Evolutionary conservation across 352 stramenopile genomes (phyloP), one percentile per base, ranked within the genome.

Genomic region (Aphanomyces cochlioides): DNA sequence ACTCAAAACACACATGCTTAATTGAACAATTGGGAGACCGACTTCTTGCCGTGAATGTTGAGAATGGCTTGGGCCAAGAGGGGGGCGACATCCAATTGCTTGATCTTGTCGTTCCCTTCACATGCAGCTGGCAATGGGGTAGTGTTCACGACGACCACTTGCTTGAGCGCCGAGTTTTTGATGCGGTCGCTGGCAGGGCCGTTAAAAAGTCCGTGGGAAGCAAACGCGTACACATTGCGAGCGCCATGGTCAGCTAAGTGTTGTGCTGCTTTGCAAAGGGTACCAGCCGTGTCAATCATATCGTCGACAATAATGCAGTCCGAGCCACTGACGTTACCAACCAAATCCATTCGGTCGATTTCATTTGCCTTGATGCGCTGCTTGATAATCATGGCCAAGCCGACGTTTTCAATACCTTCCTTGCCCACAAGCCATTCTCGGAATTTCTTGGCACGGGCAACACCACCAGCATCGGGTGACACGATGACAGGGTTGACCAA

Each of bases 351-450:
- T 67, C 90, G 85, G 78, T 98, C 97, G 57, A 99, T 98, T 77
- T 98, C 88, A 73, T 97, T 97, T 60, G 97, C 94, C 76, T 97
- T 97, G 68, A 98, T 92, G 74, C 98, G 93, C 88, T 99, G 98
- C 85, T 99, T 99, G 81, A 99, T 99, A 88, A 99, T 99, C 97
- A 99, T 99, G 48, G 98, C 98, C 34, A 99, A 88, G 8, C 97
- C 96, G 53, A 98, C 96, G 79, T 99, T 98, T 54, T 94, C 87
- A 61, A 99, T 88, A 6, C 97, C 96, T 81, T 99, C 95, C 81
- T 99, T 99, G 74, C 95, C 90, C 43, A 96, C 90, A 40, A 99
- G 93, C 76, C 96, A 98, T 80, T 99, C 98, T 63, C 98, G 97
- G 83, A 99, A 99, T 83, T 99, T 99, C 85, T 99, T 99, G 57